Evolutionary conservation across 805 yeast species (phyloP), one percentile per base, ranked within the genome.

Genomic region (Cyberlindnera nakhonratchasimensis): DNA sequence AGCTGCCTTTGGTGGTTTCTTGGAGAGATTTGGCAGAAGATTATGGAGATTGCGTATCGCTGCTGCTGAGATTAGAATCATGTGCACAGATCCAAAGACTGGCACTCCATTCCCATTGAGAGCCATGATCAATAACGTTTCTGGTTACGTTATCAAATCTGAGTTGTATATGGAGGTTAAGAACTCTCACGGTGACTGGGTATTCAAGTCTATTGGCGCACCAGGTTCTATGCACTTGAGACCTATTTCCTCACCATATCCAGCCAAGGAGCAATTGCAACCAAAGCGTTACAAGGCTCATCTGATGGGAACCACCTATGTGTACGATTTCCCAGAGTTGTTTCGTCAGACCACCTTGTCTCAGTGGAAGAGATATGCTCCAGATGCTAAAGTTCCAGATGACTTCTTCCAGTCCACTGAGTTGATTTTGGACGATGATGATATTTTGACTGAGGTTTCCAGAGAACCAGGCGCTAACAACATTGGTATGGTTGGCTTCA

Each of bases 241-340:
- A 68, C 85, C 96, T 33, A 89, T 93, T 59, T 83, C 90, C 36
- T 87, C 97, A 39, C 96, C 97, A 38, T 95, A 93, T 63, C 95
- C 98, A 45, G 96, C 95, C 24, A 93, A 93, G 74, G 99, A 93
- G 70, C 90, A 95, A 71, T 76, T 93, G 59, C 99, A 93, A 72
- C 97, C 98, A 57, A 93, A 93, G 69, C 88, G 99, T 70, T 95
- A 95, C 74, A 86, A 84, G 72, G 99, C 99, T 38, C 98, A 93
- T 67, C 75, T 87, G 58, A 85, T 93, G 90, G 99, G 99, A 51
- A 93, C 99, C 16, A 90, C 99, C 10, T 93, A 88, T 62, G 96
- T 88, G 38, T 93, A 95, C 61, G 99, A 93, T 67, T 95, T 93
- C 93, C 99, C 99, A 40, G 99, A 93, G 64, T 71, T 93, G 59